Evolutionary conservation across 495 filamentous ascomycete species (phyloP), one percentile per base, ranked within the genome.

Genomic region (Jackrogersella minutella): DNA sequence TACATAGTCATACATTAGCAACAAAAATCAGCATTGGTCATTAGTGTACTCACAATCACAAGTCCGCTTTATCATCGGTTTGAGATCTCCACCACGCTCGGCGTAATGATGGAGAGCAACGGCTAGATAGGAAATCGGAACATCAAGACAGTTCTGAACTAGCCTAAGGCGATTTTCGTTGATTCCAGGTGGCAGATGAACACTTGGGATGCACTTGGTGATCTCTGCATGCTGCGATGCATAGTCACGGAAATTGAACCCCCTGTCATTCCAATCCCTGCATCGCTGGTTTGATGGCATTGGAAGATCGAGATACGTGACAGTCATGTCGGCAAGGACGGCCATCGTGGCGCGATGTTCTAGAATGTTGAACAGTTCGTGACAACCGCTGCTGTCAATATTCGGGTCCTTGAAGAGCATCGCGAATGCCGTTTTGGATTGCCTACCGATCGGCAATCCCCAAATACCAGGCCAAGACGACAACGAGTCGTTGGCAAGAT

Each of bases 291-390:
- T 37, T 2, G 56, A 37, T 6, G 68, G 65, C 26, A 19, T 34
- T 1, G 74, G 60, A 6, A 81, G 68, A 9, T 31, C 37, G 7
- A 79, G 68, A 10, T 67, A 71, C 30, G 69, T 64, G 17, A 73
- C 54, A 7, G 70, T 41, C 22, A 69, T 53, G 24, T 79, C 71
- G 3, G 70, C 77, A n/a, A 81, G 44, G 1, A 61, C 51, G 26
- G 75, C 74, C 1, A 64, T 66, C 0, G 74, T 73, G 10, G 74
- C 64, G 1, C 76, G 79, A 28, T 74, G 76, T 52, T 80, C 79
- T 10, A 79, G 44, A 1, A 69, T 10, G 36, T 75, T 73, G 44
- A 76, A 79, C 0, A 78, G 64, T 28, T 76, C 73, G 28, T 73
- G 78, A 33, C 62, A 62, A 1, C 66, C 34, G 1, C 62, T 30